A percentile compares a stretch with the other conserved stretches of the same genome.
Conservation (phyloP, 805 yeast species). For the Ogataea chonburiensis region DNA sequence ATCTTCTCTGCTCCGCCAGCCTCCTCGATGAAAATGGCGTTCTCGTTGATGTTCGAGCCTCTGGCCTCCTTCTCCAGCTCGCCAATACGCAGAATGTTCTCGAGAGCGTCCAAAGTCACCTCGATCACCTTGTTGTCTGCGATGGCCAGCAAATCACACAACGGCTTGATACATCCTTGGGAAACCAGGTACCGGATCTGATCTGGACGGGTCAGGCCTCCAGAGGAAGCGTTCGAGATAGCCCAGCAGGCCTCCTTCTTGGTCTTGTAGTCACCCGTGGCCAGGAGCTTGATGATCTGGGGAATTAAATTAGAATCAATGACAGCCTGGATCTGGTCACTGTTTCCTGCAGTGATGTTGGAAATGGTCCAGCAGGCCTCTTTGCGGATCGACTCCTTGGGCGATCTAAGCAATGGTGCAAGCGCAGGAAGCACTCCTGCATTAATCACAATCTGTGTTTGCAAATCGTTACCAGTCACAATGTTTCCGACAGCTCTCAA, state of each 20-base stretch:
- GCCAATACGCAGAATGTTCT: conserved; percentile 91
- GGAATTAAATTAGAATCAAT: conserved; percentile 94
- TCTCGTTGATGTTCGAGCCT: conserved; percentile 70
- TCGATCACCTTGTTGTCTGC: conserved; percentile 92
- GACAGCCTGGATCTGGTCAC: conserved; percentile 94
- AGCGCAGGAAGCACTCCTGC: conserved; percentile 88
- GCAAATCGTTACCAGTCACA: conserved; percentile 94
- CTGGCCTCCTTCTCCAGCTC: conserved; percentile 83
- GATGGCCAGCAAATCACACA: conserved; percentile 85
- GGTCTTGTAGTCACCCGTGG: conserved; percentile 88
- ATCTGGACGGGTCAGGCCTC: conserved; percentile 88
- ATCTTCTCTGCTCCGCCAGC: conserved; percentile 99
- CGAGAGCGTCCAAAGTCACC: conserved; percentile 92
- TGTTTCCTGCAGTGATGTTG: conserved; percentile 95
- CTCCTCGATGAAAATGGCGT: conserved; percentile 91
- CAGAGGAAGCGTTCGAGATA: conserved; percentile 94
- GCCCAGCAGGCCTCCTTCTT: conserved; percentile 99
- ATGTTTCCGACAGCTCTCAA: conserved; percentile 96
- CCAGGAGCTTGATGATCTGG: conserved; percentile 73
- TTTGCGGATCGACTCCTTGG: conserved; percentile 89
- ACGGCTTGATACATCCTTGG: conserved; percentile 96
- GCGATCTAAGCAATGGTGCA: conserved; percentile 72
- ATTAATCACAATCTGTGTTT: conserved; percentile 93
- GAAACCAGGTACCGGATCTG: conserved; percentile 88
- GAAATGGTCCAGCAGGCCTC: conserved; percentile 99